Base-by-base conservation (phyloP, 2,329 filamentous ascomycete species). In the Xylariaceae sp. region DNA sequence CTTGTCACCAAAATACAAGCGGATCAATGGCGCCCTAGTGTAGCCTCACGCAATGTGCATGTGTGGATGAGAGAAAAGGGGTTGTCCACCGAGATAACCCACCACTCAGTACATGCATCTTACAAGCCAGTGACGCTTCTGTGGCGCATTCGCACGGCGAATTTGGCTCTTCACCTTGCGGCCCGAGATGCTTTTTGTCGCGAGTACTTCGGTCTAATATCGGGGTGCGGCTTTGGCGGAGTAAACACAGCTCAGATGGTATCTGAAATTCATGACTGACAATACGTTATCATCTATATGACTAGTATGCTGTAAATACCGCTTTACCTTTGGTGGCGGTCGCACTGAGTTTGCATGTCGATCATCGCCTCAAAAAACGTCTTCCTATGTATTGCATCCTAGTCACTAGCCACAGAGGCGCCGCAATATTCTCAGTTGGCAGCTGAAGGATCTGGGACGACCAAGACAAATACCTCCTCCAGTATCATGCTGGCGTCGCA, bases 361-460 rank as follows among this genome's bases (percentile, higher is more conserved):
- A 58, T 55, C 40, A 24, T 37, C 33, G 26, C 36, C 39, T 23
- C n/a, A n/a, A 19, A 43, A 48, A 34, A 29, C 24, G 26, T 8
- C 21, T 47, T 19, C 31, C n/a, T n/a, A n/a, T n/a, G n/a, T 34
- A 28, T 37, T 40, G 17, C 33, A 48, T 26, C 55, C 39, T 34
- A 33, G 33, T 29, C 34, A 16, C 52, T 58, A 58, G 56, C 56
- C 56, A 58, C 50, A 55, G 34, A 48, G 41, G 24, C 47, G 43
- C 47, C 47, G 52, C 52, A 47, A n/a, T 44, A n/a, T 44, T 17
- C 19, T 19, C 23, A 29, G 31, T 24, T 28, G 36, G 23, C 24
- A 46, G 19, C 19, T 33, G 43, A 56, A 53, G 53, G 57, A 48
- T 53, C 33, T 40, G 37, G 43, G 47, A 52, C 31, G 24, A 21